Evolutionary conservation across 192 early-diverging fungal species (phyloP), one percentile per base, ranked within the genome.

Genomic region (Mortierella antarctica): DNA sequence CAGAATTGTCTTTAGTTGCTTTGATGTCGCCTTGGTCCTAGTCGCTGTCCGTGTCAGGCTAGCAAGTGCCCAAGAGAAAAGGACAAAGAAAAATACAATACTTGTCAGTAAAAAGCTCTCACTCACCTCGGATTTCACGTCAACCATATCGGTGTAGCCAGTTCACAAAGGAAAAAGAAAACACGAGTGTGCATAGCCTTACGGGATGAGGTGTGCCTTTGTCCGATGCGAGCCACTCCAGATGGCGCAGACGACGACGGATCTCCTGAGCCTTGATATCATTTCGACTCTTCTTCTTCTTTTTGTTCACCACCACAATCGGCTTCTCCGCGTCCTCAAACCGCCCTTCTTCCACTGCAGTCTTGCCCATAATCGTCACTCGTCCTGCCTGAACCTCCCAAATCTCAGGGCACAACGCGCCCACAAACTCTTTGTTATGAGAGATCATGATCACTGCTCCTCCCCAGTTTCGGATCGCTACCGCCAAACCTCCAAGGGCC

Each of bases 401-500:
- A 39, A 83, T 84, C 79, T 94, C 93, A 39, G 88, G 88, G 67
- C 91, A 93, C 50, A 93, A 73, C 39, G 90, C 89, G 17, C 70
- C 73, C 46, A 92, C 85, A 83, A 95, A 95, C 75, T 95, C 92
- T 53, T 85, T 84, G 74, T 88, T 91, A 88, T 95, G 93, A 60
- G 93, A 93, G 84, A 95, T 93, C 86, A 95, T 91, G 49, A 95
- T 87, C 57, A 95, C 91, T 70, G 90, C 92, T 60, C 93, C 92
- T 58, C 89, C 90, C 84, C 87, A 94, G 18, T 88, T 88, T 40
- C 86, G 85, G 79, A 94, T 93, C 51, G 92, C 92, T 51, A 86
- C 89, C 23, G 92, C 93, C 66, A 94, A 83, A 20, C 87, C 92
- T 82, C 90, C 93, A 20, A 93, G 84, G 10, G 92, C 86, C 67